These are phyloP conservation scores for Hortiboletus flavorubellus DNA, from an alignment of 768 basidiomycete genomes.

Conservation along the genomic window DNA sequence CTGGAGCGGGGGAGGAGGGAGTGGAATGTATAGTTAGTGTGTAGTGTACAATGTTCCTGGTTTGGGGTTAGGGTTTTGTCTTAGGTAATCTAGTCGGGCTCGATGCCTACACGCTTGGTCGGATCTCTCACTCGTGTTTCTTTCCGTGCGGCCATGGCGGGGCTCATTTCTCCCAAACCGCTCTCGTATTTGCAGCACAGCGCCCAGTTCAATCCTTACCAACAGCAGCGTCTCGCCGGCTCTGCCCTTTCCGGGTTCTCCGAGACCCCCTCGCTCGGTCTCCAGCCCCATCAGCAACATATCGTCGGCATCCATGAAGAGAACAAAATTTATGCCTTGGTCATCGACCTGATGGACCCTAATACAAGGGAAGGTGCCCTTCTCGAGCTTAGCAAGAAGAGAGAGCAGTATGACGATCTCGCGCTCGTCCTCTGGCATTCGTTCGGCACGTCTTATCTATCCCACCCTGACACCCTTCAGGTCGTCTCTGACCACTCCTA, in stretches of 20 bases:
- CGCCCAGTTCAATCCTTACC: constrained; percentile 58
- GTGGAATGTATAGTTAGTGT: neutral
- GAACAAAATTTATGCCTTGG: constrained; percentile 85
- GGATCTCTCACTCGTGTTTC: constrained; percentile 13
- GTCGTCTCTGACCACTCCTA: neutral
- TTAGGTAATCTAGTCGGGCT: constrained; percentile 23
- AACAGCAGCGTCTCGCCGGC: constrained; percentile 39
- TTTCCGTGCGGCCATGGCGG: constrained; percentile 44
- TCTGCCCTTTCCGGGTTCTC: constrained; percentile 43
- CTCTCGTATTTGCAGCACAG: constrained; percentile 63
- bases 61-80: constrained; percentile 27
- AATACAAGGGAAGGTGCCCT: constrained; percentile 85
- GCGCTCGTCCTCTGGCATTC: constrained; percentile 98
- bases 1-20: constrained; percentile 29
- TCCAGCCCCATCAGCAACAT: constrained; percentile 53
- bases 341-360: constrained; percentile 83
- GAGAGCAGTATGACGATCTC: constrained; percentile 98
- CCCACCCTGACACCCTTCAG: neutral
- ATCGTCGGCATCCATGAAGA: constrained; percentile 59
- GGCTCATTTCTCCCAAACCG: constrained; percentile 60
- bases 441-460: constrained; percentile 60
- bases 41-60: neutral
- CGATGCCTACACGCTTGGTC: neutral
- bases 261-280: constrained; percentile 58
- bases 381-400: constrained; percentile 95